phyloP scores from a whole-genome alignment of 23 red algal genomes.

The Gracilaria vermiculophylla region DNA sequence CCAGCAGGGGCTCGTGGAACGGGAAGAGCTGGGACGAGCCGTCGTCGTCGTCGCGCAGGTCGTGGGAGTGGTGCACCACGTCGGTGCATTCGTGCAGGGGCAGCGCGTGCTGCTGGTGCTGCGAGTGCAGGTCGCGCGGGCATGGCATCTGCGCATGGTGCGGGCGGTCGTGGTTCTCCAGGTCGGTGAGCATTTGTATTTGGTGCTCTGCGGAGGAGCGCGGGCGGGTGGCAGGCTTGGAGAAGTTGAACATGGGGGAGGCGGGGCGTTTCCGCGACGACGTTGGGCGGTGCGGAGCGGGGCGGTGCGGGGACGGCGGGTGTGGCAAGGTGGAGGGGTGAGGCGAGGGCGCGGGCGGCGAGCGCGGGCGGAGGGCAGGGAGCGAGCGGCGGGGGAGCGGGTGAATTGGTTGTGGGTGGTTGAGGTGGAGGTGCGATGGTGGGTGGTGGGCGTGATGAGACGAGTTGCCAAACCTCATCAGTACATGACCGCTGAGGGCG shows the following conservation, averaged over 20 bases:
- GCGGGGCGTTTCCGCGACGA: constrained; percentile 32
- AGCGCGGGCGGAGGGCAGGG: neutral
- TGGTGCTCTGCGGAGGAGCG: neutral
- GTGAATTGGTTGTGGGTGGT: neutral
- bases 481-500: constrained; percentile 4
- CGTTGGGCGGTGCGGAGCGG: neutral
- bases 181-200: constrained; percentile 1
- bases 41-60: constrained; percentile 14
- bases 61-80: constrained; percentile 24
- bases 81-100: neutral
- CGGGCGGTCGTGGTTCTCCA: neutral
- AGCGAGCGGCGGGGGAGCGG: neutral
- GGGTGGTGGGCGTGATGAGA: neutral
- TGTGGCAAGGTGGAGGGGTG: neutral
- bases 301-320: neutral
- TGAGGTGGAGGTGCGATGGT: neutral
- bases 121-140: neutral
- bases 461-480: constrained; percentile 14
- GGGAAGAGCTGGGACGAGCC: neutral
- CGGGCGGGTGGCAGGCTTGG: constrained; percentile 23
- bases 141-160: neutral
- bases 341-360: neutral
- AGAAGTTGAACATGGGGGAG: constrained; percentile 49
- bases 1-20: neutral
- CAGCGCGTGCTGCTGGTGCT: neutral